Base-by-base conservation (phyloP, 73 alveolate genomes). In the Loxodes magnus region DNA sequence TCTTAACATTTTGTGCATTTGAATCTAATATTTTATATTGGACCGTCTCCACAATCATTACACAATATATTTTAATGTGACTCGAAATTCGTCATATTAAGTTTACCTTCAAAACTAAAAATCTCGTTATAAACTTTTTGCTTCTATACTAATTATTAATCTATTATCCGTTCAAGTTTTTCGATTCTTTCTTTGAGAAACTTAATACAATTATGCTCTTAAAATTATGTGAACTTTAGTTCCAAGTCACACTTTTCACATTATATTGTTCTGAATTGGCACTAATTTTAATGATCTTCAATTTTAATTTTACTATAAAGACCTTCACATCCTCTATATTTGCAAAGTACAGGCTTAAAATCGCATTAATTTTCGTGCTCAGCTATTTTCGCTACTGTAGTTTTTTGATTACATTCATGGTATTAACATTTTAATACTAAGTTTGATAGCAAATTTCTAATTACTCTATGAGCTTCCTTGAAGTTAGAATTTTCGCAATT, bases 401-500 rank as follows among this genome's bases (percentile, higher is more conserved):
- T 22, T 0, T 25, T 24, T 46, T 10, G n/a, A 25, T 21, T 10
- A 19, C 59, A 46, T 2, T 41, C 59, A 21, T 9, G 7, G 34
- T 21, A 10, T 16, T 12, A 25, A 24, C 59, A 46, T 12, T 16
- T 22, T 12, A 46, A 9, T 46, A 25, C n/a, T 25, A 46, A 41
- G 23, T 10, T 1, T 16, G 14, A 37, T 46, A 46, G 34, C 5
- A 12, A 37, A 25, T 12, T n/a, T 46, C 59, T 12, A 1, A 46
- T 7, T 25, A 46, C 22, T 17, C 17, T 17, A 24, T 46, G 59
- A 0, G 59, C 16, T n/a, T 22, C 59, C 10, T 25, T 46, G 59
- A 46, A 46, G 34, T 10, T 46, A 25, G 7, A 46, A 19, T n/a
- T n/a, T 20, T 46, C 34, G 59, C 59, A 46, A 7, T 21, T 5